phyloP scores from a whole-genome alignment of 257 asterid species.

The Solanum neorickii region DNA sequence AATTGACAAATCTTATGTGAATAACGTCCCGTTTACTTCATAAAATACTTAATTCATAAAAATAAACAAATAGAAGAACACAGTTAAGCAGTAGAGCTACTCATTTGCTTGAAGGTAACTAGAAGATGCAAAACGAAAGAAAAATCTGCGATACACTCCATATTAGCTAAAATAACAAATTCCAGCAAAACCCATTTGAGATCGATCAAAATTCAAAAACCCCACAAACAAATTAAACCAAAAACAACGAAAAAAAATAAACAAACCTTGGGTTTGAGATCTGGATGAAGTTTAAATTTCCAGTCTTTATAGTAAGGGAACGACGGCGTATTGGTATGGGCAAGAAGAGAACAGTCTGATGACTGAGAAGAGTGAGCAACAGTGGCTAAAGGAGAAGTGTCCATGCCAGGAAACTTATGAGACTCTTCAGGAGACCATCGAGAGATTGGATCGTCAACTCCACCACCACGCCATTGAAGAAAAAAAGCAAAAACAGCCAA shows the following conservation, averaged over 20 bases:
- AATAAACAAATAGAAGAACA: not conserved
- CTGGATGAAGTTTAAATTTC: slow-evolving; percentile 22
- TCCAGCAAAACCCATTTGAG: not conserved
- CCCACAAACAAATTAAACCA: not conserved
- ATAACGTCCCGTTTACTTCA: not conserved
- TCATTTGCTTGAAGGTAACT: not conserved
- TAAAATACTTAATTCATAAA: not conserved
- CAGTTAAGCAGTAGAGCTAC: not conserved
- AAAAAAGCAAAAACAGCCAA: slow-evolving; percentile 35
- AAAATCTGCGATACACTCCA: not conserved
- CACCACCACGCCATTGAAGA: slow-evolving; percentile 52
- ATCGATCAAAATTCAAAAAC: not conserved
- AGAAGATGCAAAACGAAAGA: not conserved
- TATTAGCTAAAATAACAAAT: not conserved
- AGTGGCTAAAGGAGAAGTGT: slow-evolving; percentile 18
- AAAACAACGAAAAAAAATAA: not conserved
- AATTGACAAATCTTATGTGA: not conserved
- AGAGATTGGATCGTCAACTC: slow-evolving; percentile 34
- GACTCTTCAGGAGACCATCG: slow-evolving; percentile 38
- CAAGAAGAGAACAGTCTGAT: slow-evolving; percentile 25
- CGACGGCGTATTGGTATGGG: slow-evolving; percentile 9
- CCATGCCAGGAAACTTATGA: slow-evolving; percentile 43
- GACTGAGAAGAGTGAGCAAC: slow-evolving; percentile 6
- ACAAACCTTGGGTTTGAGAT: slow-evolving; percentile 42
- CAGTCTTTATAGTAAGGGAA: slow-evolving; percentile 40